Base-by-base conservation (phyloP, 352 stramenopile species). In the Phytophthora cryptogea region DNA sequence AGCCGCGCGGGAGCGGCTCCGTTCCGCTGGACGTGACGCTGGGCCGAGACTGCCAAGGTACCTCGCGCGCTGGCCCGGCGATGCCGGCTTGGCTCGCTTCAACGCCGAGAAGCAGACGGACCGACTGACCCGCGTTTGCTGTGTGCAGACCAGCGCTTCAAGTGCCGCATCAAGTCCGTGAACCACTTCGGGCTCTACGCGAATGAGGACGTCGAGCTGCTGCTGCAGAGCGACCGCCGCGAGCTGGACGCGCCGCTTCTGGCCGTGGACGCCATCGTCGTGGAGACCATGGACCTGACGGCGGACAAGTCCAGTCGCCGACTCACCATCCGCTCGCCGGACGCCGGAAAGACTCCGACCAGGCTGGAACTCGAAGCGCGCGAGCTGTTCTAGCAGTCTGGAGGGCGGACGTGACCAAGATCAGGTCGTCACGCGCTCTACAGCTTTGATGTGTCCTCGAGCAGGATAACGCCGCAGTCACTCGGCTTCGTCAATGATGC, bases 201-300 rank as follows among this genome's bases (percentile, higher is more conserved):
- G 33, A 76, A 78, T 33, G 70, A 87, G 23, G 80, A 88, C 60
- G 82, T 92, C 28, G 82, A 86, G 39, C 43, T 47, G 28, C 56
- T 86, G 31, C 58, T 90, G 31, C 52, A 54, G 11, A 70, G 61
- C 27, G 63, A 68, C 10, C 55, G 36, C 20, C 32, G 69, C 27
- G 62, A 65, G 42, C 50, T 56, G 26, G 32, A 47, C 36, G 50
- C 52, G 27, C 76, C 82, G 20, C 79, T 86, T 45, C 61, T 88
- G 16, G 68, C 72, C 20, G 61, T 90, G 20, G 83, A 92, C 58
- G 79, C 83, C 17, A 50, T 87, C n/a, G 80, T 92, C 14, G 68
- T 92, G 28, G 83, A 92, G 69, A 62, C 72, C 14, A 81, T 89
- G 61, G 75, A 89, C 63, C 67, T 91, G 44, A 75, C 79, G 13